Conservation (phyloP, 2,329 filamentous ascomycete genomes). For the Lachnellula willkommii region DNA sequence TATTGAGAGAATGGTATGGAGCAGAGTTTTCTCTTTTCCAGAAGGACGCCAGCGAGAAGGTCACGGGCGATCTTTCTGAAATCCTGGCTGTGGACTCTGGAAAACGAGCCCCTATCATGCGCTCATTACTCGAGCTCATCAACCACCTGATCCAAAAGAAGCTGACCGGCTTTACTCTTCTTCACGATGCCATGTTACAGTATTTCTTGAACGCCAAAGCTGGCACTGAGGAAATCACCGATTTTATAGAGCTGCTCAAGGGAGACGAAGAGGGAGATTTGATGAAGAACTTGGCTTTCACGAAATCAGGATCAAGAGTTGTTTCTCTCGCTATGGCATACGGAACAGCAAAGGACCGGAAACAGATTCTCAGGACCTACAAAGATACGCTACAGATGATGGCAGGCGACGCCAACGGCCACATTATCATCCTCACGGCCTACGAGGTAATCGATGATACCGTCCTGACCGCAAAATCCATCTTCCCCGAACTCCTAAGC, state of each 20-base stretch:
- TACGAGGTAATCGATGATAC: slow-evolving; percentile 95
- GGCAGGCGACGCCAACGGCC: slow-evolving; percentile 72
- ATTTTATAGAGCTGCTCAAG: slow-evolving; percentile 87
- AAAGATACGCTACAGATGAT: slow-evolving; percentile 85
- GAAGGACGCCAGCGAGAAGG: slow-evolving; percentile 45
- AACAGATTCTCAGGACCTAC: slow-evolving; percentile 80
- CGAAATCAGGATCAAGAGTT: slow-evolving; percentile 76
- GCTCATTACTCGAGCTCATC: slow-evolving; percentile 77
- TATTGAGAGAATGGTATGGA: slow-evolving; percentile 95
- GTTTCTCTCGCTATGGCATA: slow-evolving; percentile 78
- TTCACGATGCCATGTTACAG: slow-evolving; percentile 97
- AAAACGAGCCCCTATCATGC: slow-evolving; percentile 84
- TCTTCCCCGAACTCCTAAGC: slow-evolving; percentile 80
- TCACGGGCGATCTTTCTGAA: slow-evolving; percentile 58
- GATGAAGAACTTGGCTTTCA: slow-evolving; percentile 94
- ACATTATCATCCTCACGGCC: slow-evolving; percentile 75
- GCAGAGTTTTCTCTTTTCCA: slow-evolving; percentile 84
- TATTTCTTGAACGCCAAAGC: slow-evolving; percentile 79
- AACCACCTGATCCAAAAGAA: slow-evolving; percentile 94
- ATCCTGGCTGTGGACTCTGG: slow-evolving; percentile 75
- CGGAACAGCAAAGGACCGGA: slow-evolving; percentile 86
- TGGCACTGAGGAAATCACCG: slow-evolving; percentile 74
- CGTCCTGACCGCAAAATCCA: slow-evolving; percentile 75
- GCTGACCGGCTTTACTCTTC: slow-evolving; percentile 92
- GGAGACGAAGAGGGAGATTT: slow-evolving; percentile 87